phyloP scores from a whole-genome alignment of 257 asterid species.

The Solanum tacnaense region DNA sequence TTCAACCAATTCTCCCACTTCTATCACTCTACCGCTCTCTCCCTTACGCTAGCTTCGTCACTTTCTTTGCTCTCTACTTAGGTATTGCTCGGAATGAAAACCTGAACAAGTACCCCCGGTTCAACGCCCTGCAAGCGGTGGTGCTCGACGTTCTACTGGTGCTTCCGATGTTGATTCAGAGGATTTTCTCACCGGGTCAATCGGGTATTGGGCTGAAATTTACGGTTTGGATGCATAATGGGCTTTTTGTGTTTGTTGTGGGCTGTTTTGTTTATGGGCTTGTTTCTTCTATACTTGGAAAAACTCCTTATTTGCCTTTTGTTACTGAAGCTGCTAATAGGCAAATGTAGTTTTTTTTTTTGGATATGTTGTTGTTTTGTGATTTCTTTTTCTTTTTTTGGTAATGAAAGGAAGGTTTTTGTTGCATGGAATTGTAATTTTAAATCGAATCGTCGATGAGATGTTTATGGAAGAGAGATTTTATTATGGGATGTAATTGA shows the following conservation, averaged over 20 bases:
- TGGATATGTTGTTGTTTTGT: neutral
- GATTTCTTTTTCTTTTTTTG: neutral
- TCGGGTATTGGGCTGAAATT: slow-evolving; percentile 51
- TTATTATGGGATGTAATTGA: neutral
- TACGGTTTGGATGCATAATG: slow-evolving; percentile 59
- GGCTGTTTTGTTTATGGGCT: slow-evolving; percentile 74
- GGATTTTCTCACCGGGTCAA: slow-evolving; percentile 61
- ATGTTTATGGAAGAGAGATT: neutral
- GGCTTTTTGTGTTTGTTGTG: slow-evolving; percentile 48
- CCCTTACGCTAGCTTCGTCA: slow-evolving; percentile 75
- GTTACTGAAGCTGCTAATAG: slow-evolving; percentile 79
- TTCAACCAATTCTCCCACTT: slow-evolving; percentile 70
- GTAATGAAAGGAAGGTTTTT: neutral
- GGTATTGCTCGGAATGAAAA: slow-evolving; percentile 62
- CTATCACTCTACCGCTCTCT: slow-evolving; percentile 72
- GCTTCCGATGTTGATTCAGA: slow-evolving; percentile 66
- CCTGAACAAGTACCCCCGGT: slow-evolving; percentile 61
- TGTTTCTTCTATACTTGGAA: slow-evolving; percentile 55
- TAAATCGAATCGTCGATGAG: neutral
- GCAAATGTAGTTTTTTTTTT: neutral
- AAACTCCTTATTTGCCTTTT: slow-evolving; percentile 74
- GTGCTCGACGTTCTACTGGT: slow-evolving; percentile 77
- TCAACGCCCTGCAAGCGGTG: slow-evolving; percentile 83
- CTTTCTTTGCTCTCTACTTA: slow-evolving; percentile 78
- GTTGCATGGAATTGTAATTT: neutral